Evolutionary conservation across 1,139 yeast species (phyloP), one percentile per base, ranked within the genome.

Genomic region (Lodderomyces pseudojiufengensis): DNA sequence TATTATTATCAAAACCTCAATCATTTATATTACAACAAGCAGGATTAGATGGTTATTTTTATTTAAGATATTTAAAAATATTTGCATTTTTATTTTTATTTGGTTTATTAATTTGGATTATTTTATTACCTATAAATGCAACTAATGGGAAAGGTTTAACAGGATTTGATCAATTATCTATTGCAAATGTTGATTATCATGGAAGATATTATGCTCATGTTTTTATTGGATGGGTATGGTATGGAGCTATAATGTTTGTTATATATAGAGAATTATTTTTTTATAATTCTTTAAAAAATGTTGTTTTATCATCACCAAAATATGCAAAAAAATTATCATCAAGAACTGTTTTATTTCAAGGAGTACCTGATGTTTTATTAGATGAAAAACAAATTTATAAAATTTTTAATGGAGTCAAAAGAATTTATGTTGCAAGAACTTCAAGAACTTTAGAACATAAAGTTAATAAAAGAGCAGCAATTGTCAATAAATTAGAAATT

Each of bases 121-220:
- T 83, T 29, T 61, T 84, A 36, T 66, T 84, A 33, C 81, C 94
- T 1, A 57, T 83, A 16, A 81, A 83, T 52, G 85, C 83, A 9
- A 60, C 77, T 3, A 69, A 75, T 43, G 87, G 88, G 25, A 69
- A 66, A 12, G 51, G 47, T 5, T 65, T 66, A 22, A 58, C 71
- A 36, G 97, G 97, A 2, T 73, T 92, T 46, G 92, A 92, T 58
- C 71, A 74, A 47, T 72, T 87, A 44, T 80, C 95, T 2, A 86
- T 82, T 52, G 75, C 94, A 27, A 88, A 92, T 55, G 77, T 81
- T 30, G 60, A 57, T 21, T 50, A 76, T 51, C 59, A 62, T 35
- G 61, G 73, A 36, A 72, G 95, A 40, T 84, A 83, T 59, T 92
- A 78, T 59, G 97, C 97, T 2, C 95, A 90, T 54, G 90, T 82